Evolutionary conservation across 106 monocot species (phyloP), one percentile per base, ranked within the genome.

Genomic region (Dactylorhiza incarnata): DNA sequence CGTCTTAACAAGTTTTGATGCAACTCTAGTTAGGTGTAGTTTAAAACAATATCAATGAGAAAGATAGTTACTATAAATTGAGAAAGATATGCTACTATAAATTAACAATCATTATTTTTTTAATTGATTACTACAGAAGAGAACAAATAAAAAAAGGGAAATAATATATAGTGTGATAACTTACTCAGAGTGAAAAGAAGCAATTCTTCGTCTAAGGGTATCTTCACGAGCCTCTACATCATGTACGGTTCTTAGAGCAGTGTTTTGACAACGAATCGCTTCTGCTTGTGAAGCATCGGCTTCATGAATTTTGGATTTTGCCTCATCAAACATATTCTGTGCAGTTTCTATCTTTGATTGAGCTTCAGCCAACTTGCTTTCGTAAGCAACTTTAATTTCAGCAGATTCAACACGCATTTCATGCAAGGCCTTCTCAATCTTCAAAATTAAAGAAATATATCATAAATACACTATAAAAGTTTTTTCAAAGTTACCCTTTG

Each of bases 371-470:
- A 97, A 55, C 82, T 93, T 97, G 48, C 49, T 80, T 76, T 93
- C 96, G 84, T 82, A 91, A 68, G 89, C 77, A 76, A 93, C 73
- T 77, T 87, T 93, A 71, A 62, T 84, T 85, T 97, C 96, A 80
- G 96, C 93, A 76, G 80, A 84, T 76, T 93, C 93, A 48, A 72
- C 89, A 81, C 87, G 88, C 59, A 87, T 85, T 56, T 93, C 87
- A 87, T 91, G 93, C 66, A 93, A 77, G 26, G 96, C 81, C 59
- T 97, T 97, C 84, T 97, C 96, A 73, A 97, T 81, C 96, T 97
- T 76, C 17, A 59, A 51, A 25, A 59, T 14, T 73, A 68, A 29
- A 4, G 48, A 48, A 69, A 10, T 10, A 69, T 5, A 16, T 69
- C 12, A 17, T 45, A 69, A 16, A 9, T 37, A 66, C 7, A 13